Evolutionary conservation across 495 filamentous ascomycete species (phyloP).

Genomic region (Articulospora tetracladia): DNA sequence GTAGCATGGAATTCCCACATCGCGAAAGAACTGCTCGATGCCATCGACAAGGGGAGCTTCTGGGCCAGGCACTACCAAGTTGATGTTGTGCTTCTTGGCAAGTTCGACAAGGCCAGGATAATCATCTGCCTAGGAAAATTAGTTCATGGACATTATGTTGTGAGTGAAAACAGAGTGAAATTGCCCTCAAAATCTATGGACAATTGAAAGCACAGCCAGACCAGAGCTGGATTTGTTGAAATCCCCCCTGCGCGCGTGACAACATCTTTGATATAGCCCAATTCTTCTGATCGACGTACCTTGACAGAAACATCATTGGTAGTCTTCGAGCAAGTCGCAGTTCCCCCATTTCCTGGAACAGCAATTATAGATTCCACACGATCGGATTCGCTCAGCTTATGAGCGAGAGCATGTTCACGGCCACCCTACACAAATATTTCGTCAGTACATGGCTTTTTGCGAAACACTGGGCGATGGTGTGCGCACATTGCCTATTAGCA

Average conservation of each 20-base stretch:
- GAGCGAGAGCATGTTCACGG: conserved; percentile 90
- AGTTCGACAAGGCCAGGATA: conserved; percentile 71
- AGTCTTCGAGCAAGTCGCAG: conserved; percentile 65
- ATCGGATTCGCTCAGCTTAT: conserved; percentile 84
- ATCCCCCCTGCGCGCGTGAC: neutral
- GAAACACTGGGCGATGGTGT: neutral
- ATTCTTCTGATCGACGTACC: neutral
- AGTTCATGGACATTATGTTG: neutral
- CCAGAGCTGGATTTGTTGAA: neutral
- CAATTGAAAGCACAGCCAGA: neutral
- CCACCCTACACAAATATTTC: conserved; percentile 56
- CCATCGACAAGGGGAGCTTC: conserved; percentile 94
- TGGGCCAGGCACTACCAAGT: conserved; percentile 86
- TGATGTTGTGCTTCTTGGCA: conserved; percentile 67
- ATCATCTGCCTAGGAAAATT: conserved; percentile 48
- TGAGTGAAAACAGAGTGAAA: neutral
- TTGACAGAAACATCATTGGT: conserved; percentile 64
- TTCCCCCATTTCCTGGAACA: conserved; percentile 88
- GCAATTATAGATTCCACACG: conserved; percentile 61
- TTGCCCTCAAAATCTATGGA: neutral
- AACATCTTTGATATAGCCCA: neutral
- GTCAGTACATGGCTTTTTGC: neutral
- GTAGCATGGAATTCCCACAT: conserved; percentile 76
- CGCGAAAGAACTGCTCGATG: conserved; percentile 77
- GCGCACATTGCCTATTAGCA: conserved; percentile 4